A percentile compares a stretch with the other conserved stretches of the same genome.
Evolutionary conservation across 169 alveolate genomes (phyloP).

Genomic region (Eimeria maxima): DNA sequence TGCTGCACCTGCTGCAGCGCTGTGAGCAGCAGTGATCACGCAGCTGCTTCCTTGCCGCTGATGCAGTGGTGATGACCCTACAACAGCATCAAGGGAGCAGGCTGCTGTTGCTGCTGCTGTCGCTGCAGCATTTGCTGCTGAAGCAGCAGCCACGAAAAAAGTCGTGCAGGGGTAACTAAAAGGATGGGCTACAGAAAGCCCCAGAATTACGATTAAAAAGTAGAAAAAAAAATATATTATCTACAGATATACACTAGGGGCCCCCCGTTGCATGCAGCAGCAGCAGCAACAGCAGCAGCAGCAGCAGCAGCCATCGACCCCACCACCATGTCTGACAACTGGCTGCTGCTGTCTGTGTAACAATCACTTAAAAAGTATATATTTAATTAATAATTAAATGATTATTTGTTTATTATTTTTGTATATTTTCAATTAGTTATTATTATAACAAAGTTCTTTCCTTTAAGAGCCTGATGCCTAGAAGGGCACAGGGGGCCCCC

Average conservation of each 20-base stretch:
- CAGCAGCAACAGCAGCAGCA: slow-evolving; percentile 8
- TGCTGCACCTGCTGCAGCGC: slow-evolving; percentile 2
- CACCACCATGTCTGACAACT: not conserved
- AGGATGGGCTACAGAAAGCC: not conserved
- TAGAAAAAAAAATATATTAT: not conserved
- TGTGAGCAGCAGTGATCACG: not conserved
- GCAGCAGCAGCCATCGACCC: slow-evolving; percentile 38
- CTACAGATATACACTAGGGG: not conserved
- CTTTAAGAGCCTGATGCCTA: too few species aligned
- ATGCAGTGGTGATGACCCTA: not conserved
- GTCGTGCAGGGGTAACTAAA: not conserved
- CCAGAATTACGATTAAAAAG: not conserved
- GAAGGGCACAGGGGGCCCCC: too few species aligned
- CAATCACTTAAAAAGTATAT: too few species aligned
- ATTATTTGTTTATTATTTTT: not conserved
- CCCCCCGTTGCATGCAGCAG: not conserved
- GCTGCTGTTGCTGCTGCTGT: not conserved
- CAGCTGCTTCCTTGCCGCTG: not conserved
- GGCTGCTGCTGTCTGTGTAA: too few species aligned
- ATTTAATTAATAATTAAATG: too few species aligned
- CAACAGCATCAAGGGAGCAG: not conserved
- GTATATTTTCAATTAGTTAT: too few species aligned
- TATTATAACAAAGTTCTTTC: too few species aligned
- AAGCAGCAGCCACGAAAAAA: not conserved
- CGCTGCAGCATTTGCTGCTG: not conserved